Conservation (phyloP, 176 grass and related monocot species). For the Triticum turgidum region DNA sequence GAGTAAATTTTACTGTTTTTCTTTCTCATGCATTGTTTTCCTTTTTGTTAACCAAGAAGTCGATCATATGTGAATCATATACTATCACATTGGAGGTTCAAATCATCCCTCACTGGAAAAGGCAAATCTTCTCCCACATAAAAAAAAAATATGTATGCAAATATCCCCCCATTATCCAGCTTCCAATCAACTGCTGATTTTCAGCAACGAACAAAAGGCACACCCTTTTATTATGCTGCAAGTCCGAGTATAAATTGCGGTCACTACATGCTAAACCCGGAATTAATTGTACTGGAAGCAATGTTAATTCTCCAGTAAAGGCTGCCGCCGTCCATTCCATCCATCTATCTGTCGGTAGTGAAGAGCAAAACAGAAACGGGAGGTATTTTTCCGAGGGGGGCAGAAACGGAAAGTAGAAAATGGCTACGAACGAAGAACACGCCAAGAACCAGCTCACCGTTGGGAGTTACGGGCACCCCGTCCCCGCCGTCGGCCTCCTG, state of each 20-base stretch:
- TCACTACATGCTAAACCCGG: neutral
- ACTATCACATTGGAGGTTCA: neutral
- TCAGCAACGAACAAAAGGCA: neutral
- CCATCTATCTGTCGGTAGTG: neutral
- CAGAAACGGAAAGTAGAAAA: neutral
- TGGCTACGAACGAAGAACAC: neutral
- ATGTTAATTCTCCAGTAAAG: neutral
- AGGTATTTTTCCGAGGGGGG: neutral
- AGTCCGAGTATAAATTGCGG: constrained; percentile 1
- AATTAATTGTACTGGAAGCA: neutral
- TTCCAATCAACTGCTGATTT: neutral
- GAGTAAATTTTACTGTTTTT: neutral
- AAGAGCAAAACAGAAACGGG: neutral
- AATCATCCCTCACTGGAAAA: neutral
- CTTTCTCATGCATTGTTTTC: neutral
- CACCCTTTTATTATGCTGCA: neutral
- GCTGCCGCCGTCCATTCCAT: neutral
- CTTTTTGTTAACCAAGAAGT: neutral
- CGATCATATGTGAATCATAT: neutral
- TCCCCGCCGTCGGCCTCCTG: neutral
- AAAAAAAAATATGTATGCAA: too few species aligned
- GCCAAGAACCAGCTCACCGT: constrained; percentile 34
- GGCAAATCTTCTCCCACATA: neutral
- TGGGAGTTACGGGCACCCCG: neutral
- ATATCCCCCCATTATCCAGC: neutral